Percentiles rank a stretch among this genome's conserved stretches.
phyloP scores from a whole-genome alignment of 75 land plant species.

The Adiantum capillusveneris region DNA sequence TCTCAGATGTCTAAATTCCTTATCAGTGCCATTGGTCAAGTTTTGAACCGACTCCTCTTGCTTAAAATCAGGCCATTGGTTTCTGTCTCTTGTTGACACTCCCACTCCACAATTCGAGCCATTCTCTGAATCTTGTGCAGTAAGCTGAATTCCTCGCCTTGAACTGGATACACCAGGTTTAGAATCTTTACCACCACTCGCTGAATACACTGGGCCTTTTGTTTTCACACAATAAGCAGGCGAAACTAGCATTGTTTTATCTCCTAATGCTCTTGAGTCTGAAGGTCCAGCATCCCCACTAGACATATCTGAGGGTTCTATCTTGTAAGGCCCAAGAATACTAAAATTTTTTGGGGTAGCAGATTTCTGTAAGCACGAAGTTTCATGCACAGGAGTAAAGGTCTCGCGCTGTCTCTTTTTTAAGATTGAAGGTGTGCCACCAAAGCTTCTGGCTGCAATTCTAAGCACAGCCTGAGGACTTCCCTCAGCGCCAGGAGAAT shows the following conservation, averaged over 20 bases:
- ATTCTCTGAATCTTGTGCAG: too few species aligned
- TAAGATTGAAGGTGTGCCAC: conserved; percentile 72
- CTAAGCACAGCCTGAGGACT: conserved; percentile 66
- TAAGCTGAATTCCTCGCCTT: too few species aligned
- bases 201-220: conserved; percentile 2
- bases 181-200: too few species aligned
- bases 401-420: conserved; percentile 71
- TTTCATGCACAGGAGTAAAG: conserved; percentile 41
- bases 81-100: too few species aligned
- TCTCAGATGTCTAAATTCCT: too few species aligned
- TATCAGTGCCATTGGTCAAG: too few species aligned
- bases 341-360: conserved; percentile 29
- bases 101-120: too few species aligned
- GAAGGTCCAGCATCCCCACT: not conserved
- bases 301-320: not conserved
- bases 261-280: conserved; percentile 1
- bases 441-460: conserved; percentile 66
- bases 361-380: too few species aligned
- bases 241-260: conserved; percentile 9
- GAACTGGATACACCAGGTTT: too few species aligned
- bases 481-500: conserved; percentile 44
- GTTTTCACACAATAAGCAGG: conserved; percentile 10
- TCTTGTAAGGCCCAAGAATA: not conserved
- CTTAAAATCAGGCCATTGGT: too few species aligned
- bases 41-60: too few species aligned